Evolutionary conservation across 2,329 filamentous ascomycete genomes (phyloP).

Genomic region (Gnomoniopsis smithogilvyi): DNA sequence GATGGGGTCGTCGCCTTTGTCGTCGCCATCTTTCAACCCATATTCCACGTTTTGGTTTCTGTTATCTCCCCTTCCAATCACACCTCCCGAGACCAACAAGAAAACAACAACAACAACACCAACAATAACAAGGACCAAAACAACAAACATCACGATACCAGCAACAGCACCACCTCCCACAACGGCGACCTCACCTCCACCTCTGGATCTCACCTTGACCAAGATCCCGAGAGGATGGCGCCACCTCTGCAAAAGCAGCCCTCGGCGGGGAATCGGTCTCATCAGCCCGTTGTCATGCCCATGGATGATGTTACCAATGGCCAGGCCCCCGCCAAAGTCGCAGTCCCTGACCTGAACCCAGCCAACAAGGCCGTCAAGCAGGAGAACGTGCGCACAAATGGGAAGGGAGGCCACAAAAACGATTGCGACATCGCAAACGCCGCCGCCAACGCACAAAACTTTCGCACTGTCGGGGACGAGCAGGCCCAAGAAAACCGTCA

Average conservation of each 20-base stretch:
- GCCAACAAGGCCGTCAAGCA: not conserved
- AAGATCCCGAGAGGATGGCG: not conserved
- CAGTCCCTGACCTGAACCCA: not conserved
- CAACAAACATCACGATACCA: not conserved
- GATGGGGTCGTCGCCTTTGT: conserved; percentile 13
- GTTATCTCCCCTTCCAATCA: conserved; percentile 9
- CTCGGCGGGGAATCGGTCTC: not conserved
- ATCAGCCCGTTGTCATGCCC: not conserved
- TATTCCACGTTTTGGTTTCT: conserved; percentile 7
- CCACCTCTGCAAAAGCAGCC: conserved; percentile 6
- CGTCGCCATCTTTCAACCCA: conserved; percentile 15
- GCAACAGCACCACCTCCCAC: not conserved
- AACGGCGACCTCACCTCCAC: not conserved
- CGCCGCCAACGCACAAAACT: conserved; percentile 1
- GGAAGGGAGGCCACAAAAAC: not conserved
- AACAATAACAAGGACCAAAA: not conserved
- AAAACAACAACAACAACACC: not conserved
- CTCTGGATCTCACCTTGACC: not conserved
- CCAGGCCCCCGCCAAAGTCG: not conserved
- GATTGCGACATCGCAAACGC: not conserved
- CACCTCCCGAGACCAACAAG: not conserved
- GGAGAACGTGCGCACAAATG: not conserved
- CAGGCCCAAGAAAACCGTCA: conserved; percentile 15
- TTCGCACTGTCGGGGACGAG: conserved; percentile 2
- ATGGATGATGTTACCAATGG: not conserved